Evolutionary conservation across 2,329 filamentous ascomycete species (phyloP), one percentile per base, ranked within the genome.

Genomic region (Pseudophaeomoniella oleicola): DNA sequence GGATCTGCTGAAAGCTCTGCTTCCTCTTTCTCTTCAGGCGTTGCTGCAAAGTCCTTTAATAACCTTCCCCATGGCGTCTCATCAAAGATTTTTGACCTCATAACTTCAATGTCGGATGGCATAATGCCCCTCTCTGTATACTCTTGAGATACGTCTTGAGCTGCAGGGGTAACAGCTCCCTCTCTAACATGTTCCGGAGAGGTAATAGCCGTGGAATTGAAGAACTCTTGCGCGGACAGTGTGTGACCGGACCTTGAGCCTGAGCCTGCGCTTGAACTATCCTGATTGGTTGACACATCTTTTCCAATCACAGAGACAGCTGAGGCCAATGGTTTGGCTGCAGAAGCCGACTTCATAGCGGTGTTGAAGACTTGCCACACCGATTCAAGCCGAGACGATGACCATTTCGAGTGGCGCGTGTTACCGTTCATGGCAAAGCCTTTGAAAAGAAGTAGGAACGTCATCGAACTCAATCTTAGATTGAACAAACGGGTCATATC

Each of bases 391-490:
- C 75, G 70, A 44, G 69, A 58, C 18, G 65, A 62, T 17, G 74
- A 84, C 88, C 90, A 98, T 10, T 73, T 67, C 0, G 77, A 76
- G 43, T 76, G 63, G 16, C 64, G 59, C 13, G 68, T 57, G 16
- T 75, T 76, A 9, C 87, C 88, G 50, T 94, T 78, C 2, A 63
- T 56, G 19, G 70, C 67, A 51, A 96, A 98, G 0, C 82, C 86
- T 48, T 84, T 79, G 59, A 96, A 82, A 3, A 96, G 64, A 5
- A 80, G 69, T 27, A 90, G 64, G 50, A 88, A 94, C 16, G 93
- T 71, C 39, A 79, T 71, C 4, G 80, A 81, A 42, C 88, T 75
- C 12, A 88, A 61, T 0, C 75, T 72, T 3, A 93, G 65, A 3
- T 68, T 60, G 45, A 77, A 76, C 27, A 63, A 59, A 38, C 72